Conservation (phyloP, 2,329 filamentous ascomycete species). For the Lasiodiplodia citricola region DNA sequence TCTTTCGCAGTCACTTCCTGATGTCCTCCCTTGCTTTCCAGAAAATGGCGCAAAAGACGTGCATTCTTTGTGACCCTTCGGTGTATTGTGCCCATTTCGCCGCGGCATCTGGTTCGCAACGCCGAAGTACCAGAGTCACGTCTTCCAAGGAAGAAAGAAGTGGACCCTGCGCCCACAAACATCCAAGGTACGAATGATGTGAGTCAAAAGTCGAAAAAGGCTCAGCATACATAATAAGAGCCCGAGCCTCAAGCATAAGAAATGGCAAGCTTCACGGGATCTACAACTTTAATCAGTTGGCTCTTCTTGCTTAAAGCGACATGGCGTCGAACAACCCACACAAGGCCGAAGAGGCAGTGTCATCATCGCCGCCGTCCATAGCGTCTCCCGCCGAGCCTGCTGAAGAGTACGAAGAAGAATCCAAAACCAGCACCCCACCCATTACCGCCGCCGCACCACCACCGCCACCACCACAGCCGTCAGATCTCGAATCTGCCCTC, state of each 20-base stretch:
- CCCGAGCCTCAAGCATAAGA: background rate
- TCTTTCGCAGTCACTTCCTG: no score
- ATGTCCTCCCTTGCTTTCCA: background rate
- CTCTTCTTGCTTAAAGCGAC: no score
- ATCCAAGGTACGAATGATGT: background rate
- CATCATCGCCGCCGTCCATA: background rate
- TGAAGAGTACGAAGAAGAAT: background rate
- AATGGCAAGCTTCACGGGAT: background rate
- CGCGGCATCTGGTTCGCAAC: background rate
- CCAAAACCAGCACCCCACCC: no score
- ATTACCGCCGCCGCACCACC: background rate
- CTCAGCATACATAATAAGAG: background rate
- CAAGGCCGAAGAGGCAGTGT: no score
- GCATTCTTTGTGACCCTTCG: background rate
- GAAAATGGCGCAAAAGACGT: background rate
- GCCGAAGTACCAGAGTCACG: background rate
- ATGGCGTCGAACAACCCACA: background rate
- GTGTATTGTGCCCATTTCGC: background rate
- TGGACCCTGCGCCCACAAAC: background rate
- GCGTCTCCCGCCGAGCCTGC: background rate
- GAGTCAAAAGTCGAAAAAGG: background rate
- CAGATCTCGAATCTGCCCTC: background rate
- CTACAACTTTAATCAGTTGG: no score
- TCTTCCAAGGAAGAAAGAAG: background rate
- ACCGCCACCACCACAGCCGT: background rate